phyloP scores from a whole-genome alignment of 1,284 basidiomycete species.

The Malassezia pachydermatis region DNA sequence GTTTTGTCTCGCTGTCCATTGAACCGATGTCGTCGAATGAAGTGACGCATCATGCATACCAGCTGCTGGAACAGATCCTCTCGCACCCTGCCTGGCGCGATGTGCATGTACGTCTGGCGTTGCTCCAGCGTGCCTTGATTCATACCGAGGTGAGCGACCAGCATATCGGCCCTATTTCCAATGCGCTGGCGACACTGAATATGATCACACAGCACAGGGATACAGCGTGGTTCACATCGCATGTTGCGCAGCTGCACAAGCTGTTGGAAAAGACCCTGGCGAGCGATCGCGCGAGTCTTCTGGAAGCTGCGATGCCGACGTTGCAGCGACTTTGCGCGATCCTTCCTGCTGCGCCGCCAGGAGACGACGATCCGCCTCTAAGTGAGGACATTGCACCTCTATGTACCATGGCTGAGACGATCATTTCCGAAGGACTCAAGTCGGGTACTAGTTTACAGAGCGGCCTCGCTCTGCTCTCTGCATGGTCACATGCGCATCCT shows the following conservation, averaged over 20 bases:
- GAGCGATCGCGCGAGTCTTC: slow-evolving; percentile 27
- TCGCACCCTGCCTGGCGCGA: slow-evolving; percentile 79
- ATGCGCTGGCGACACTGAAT: slow-evolving; percentile 79
- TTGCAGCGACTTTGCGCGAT: slow-evolving; percentile 77
- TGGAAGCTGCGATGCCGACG: slow-evolving; percentile 51
- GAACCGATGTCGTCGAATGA: slow-evolving; percentile 55
- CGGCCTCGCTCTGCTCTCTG: slow-evolving; percentile 74
- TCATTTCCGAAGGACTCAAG: slow-evolving; percentile 72
- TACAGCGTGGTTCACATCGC: slow-evolving; percentile 69
- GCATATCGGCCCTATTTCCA: slow-evolving; percentile 62
- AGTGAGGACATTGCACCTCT: slow-evolving; percentile 61
- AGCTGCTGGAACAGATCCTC: slow-evolving; percentile 70
- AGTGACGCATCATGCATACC: slow-evolving; percentile 66
- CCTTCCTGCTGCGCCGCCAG: slow-evolving; percentile 54
- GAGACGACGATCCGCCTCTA: slow-evolving; percentile 17
- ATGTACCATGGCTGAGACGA: slow-evolving; percentile 63
- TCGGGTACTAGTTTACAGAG: slow-evolving; percentile 66
- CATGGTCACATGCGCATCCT: slow-evolving; percentile 56
- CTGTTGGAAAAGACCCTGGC: slow-evolving; percentile 56
- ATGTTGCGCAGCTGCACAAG: slow-evolving; percentile 71
- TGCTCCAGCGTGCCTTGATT: slow-evolving; percentile 50
- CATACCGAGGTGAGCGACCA: slow-evolving; percentile 58
- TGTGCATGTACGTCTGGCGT: slow-evolving; percentile 72
- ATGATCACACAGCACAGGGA: slow-evolving; percentile 73
- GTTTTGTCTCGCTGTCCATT: slow-evolving; percentile 64